phyloP scores from a whole-genome alignment of 345 rosid species.

The Arabidopsis suecica region DNA sequence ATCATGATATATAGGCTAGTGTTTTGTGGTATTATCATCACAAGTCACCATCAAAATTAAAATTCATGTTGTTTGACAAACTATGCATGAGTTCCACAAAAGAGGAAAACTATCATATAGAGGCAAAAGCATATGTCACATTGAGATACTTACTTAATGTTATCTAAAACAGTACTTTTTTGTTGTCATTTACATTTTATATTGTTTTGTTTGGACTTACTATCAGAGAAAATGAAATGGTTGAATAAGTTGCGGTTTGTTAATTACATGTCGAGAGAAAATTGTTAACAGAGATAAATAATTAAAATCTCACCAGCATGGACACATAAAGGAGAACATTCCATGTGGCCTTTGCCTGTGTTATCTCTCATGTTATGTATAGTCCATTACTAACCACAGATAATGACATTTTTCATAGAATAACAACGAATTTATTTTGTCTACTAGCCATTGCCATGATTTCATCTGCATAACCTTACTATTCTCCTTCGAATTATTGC shows the following conservation, averaged over 20 bases:
- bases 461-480: conserved; percentile 31
- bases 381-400: conserved; percentile 41
- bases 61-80: neutral
- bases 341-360: conserved; percentile 46
- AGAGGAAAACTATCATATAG: conserved; percentile 19
- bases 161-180: conserved; percentile 36
- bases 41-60: neutral
- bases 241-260: conserved; percentile 16
- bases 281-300: conserved; percentile 23
- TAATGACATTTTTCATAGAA: conserved; percentile 39
- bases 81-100: conserved; percentile 5
- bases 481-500: conserved; percentile 25
- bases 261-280: conserved; percentile 27
- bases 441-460: conserved; percentile 28
- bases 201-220: conserved; percentile 42
- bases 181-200: conserved; percentile 32
- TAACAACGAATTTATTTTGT: conserved; percentile 35
- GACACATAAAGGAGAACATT: conserved; percentile 45
- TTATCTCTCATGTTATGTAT: conserved; percentile 19
- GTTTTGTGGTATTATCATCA: neutral
- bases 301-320: conserved; percentile 32
- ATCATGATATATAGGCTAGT: neutral
- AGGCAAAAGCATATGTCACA: conserved; percentile 40
- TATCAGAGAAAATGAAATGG: conserved; percentile 30
- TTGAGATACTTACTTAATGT: conserved; percentile 16